Base-by-base conservation (phyloP, 1,284 basidiomycete genomes). In the Sphagnurus paluster region DNA sequence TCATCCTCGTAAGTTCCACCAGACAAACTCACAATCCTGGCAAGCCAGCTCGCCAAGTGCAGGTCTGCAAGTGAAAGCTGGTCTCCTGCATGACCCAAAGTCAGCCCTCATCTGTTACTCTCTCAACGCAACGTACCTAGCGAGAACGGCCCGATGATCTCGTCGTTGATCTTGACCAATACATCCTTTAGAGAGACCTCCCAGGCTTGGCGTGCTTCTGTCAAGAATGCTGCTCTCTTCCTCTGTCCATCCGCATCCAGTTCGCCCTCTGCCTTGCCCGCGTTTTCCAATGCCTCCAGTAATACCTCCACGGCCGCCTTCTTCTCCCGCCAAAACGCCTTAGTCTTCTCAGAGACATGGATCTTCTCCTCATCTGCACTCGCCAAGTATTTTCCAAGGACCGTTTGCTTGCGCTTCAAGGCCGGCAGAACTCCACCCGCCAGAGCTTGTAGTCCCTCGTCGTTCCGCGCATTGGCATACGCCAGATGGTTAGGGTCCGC, bases 41-140 rank as follows among this genome's bases (percentile, higher is more conserved):
- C 71, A 29, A 93, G 63, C 90, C 90, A 96, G 9, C 82, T 82
- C 2, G 80, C 82, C 20, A 93, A 69, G 59, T 93, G 90, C 42
- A 93, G 66, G 61, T 95, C 93, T 2, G 84, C 88, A 34, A 92
- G 70, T 6, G 84, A 89, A 59, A 93, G 64, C 50, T 90, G 87
- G 56, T 87, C 87, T 20, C 85, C 85, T 87, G 48, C 16, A 39
- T 41, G 73, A 59, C 29, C 61, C 62, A 58, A 69, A 55, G 20
- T 59, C 37, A 49, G 51, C 49, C 47, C 38, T 43, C 10, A 36
- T 34, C 71, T 62, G 29, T 61, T 66, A 59, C 69, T 46, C 16
- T 63, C 46, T 37, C 25, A 10, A 11, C n/a, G 16, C 44, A 23
- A 50, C 74, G 64, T 70, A 75, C 91, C 92, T 10, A 93, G 73